phyloP scores from a whole-genome alignment of 2,329 filamentous ascomycete genomes.

The Pyricularia grisea region DNA sequence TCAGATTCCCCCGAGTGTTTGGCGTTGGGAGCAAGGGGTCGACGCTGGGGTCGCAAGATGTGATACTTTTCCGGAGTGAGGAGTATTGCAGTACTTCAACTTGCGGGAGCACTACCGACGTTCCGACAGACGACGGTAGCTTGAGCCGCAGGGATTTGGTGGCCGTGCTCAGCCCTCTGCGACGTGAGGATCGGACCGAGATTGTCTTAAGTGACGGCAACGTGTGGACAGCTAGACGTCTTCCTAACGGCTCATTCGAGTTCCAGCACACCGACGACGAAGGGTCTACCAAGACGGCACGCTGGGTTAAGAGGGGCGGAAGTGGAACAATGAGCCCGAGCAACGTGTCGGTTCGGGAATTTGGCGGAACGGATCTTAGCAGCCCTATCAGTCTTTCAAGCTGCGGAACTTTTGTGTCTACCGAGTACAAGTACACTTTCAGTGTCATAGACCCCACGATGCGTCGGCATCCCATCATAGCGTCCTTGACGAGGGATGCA shows the following conservation, averaged over 20 bases:
- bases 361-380: constrained; percentile 16
- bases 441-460: constrained; percentile 63
- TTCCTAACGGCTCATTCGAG: constrained; percentile 52
- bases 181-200: constrained; percentile 47
- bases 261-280: constrained; percentile 51
- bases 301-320: constrained; percentile 54
- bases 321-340: constrained; percentile 14
- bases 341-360: constrained; percentile 7
- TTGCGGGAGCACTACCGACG: constrained; percentile 16
- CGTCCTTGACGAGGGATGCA: constrained; percentile 50
- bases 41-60: constrained; percentile 55
- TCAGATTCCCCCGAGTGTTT: constrained; percentile 55
- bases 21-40: constrained; percentile 50
- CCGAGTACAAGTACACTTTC: constrained; percentile 59
- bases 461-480: constrained; percentile 66
- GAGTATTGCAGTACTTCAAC: constrained; percentile 40
- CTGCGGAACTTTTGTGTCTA: constrained; percentile 15
- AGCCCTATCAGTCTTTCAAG: constrained; percentile 24
- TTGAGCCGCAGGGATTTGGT: constrained; percentile 41
- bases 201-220: constrained; percentile 57
- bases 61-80: constrained; percentile 63
- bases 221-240: constrained; percentile 44
- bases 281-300: constrained; percentile 49
- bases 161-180: constrained; percentile 57
- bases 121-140: constrained; percentile 25